Base-by-base conservation (phyloP, 352 stramenopile genomes). In the Globisporangium iwayamae region DNA sequence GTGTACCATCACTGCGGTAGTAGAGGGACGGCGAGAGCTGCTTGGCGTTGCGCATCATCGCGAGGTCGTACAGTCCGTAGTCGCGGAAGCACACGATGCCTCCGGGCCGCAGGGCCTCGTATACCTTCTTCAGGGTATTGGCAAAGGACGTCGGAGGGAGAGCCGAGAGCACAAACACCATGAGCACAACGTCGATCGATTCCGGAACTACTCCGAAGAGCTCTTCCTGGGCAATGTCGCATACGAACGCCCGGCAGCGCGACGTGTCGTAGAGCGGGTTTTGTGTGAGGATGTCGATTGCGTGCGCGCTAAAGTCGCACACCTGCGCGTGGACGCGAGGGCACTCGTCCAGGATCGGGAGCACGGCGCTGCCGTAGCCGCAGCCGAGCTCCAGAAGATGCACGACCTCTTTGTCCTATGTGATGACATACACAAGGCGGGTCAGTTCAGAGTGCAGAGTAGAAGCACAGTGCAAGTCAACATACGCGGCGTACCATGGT, bases 31-130 rank as follows among this genome's bases (percentile, higher is more conserved):
- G 66, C 0, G 58, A 67, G 20, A 92, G 56, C 45, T 78, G 79
- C 69, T 94, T 91, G 58, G 79, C 74, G 56, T 85, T 94, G 53
- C 85, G 83, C 16, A 85, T 73, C 87, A 96, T 95, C 30, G 88
- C 86, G 11, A 96, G 72, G 60, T 96, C 88, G 69, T 92, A 96
- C 18, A 94, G 73, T 11, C 84, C 88, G 47, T 95, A 96, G 72
- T 96, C 88, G 32, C 88, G 82, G 43, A 96, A 93, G 71, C 85
- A 94, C 25, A 95, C 73, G 52, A 92, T 65, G 6, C 86, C 88
- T 13, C 85, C 88, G 11, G 77, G 79, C 32, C 75, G 78, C 39
- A 91, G 64, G 5, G 75, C 74, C 13, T 30, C 9, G 22, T 20
- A 20, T 11, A 54, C 47, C 18, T 54, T 54, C n/a, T 64, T 56